Evolutionary conservation across 768 basidiomycete genomes (phyloP), one percentile per base, ranked within the genome.

Genomic region (Suillus ampliporus): DNA sequence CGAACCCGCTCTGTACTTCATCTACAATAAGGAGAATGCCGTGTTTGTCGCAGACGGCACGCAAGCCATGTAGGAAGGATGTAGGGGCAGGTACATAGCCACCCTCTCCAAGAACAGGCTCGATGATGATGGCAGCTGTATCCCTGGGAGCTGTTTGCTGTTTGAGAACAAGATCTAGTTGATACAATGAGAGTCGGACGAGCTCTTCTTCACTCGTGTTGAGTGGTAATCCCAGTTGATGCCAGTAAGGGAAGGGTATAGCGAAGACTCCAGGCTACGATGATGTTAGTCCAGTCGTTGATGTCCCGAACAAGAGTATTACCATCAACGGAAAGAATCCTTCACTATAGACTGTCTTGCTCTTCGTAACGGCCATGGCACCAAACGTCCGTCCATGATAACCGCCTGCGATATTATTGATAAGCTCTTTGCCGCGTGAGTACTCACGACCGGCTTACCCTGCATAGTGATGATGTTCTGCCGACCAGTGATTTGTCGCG

Each of bases 371-470:
- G 3, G 92, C 91, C 89, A 96, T 95, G 0, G 95, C 90, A 26
- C 95, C 97, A 67, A 87, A 94, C 1, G 97, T 98, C 44, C 97
- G 86, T 6, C 96, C 96, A 72, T 99, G 97, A 78, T 92, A 98
- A 10, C 83, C 89, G 62, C 90, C 88, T 87, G 63, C 26, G n/a
- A 50, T 43, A 46, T 41, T 23, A 19, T 61, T 35, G 35, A 62
- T 26, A 59, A 9, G 26, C 19, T 19, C 57, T 56, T 51, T 15
- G 14, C 40, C 50, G 2, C n/a, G 34, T 4, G 40, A 11, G 35
- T n/a, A 34, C 13, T 31, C 47, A 19, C 21, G 19, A n/a, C 51
- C 26, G 14, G 48, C 71, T 21, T 51, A 80, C 93, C 96, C 77
- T 97, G 95, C 90, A 99, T 93, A 63, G 85, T 80, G 59, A 99